A percentile compares a stretch with the other conserved stretches of the same genome.
phyloP scores from a whole-genome alignment of 1,284 basidiomycete genomes.

The Hymenochaete sp. region DNA sequence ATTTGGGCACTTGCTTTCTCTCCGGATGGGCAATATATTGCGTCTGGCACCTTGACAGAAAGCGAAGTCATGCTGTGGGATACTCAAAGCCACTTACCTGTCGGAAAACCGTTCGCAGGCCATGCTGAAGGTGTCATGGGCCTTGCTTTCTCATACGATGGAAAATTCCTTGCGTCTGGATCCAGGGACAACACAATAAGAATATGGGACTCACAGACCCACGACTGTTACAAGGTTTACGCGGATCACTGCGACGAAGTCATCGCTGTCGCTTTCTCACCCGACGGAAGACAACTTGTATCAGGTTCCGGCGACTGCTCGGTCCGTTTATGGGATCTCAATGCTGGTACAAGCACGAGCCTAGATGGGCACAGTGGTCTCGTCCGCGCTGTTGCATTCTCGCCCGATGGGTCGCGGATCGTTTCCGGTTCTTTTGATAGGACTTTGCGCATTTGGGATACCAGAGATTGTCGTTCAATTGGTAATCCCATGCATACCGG shows the following conservation, averaged over 20 bases:
- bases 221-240: too few relatives aligned
- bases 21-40: constrained; percentile 5
- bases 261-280: neutral
- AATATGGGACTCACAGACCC: constrained; percentile 15
- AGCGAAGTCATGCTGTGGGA: constrained; percentile 7
- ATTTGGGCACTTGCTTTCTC: constrained; percentile 6
- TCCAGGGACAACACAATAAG: constrained; percentile 15
- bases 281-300: constrained; percentile 1
- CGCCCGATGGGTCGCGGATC: constrained; percentile 1
- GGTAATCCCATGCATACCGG: constrained; percentile 4
- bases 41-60: constrained; percentile 1
- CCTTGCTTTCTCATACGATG: neutral
- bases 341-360: neutral
- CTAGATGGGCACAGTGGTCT: neutral
- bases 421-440: constrained; percentile 2
- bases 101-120: constrained; percentile 37
- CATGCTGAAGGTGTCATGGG: constrained; percentile 51
- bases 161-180: constrained; percentile 6
- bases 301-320: neutral
- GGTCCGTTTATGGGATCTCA: neutral
- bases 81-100: neutral
- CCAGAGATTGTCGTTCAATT: neutral
- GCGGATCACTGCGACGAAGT: too few relatives aligned
- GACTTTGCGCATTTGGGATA: constrained; percentile 6
- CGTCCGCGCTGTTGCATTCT: neutral